phyloP scores from a whole-genome alignment of 306 rosid genomes.

The Nissolia schottii region DNA sequence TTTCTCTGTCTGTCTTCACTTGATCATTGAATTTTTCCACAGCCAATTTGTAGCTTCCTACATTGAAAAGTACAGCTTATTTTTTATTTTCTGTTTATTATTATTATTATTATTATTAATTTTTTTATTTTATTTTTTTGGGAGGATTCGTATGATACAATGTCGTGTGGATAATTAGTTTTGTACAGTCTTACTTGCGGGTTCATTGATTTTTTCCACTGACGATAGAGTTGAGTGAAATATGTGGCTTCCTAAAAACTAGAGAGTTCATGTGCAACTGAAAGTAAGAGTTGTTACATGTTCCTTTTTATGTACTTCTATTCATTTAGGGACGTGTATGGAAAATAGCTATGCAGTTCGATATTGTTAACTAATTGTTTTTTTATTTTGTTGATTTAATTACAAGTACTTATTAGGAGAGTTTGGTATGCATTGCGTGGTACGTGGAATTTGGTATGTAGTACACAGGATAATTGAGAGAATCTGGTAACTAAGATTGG shows the following conservation, averaged over 20 bases:
- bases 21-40: too few relatives aligned
- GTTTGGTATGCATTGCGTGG: not conserved
- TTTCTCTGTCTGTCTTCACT: not conserved
- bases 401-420: not conserved
- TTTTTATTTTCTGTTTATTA: not conserved
- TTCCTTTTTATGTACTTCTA: not conserved
- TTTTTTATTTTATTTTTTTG: too few relatives aligned
- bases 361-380: too few relatives aligned
- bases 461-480: not conserved
- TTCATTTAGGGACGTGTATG: conserved; percentile 3
- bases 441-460: too few relatives aligned
- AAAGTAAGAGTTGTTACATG: conserved; percentile 1
- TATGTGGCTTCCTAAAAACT: not conserved
- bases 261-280: not conserved
- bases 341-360: not conserved
- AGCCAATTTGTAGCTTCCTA: too few relatives aligned
- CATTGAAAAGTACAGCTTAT: not conserved
- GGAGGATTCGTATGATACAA: not conserved
- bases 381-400: not conserved
- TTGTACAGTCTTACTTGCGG: not conserved
- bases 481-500: not conserved
- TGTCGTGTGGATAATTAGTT: not conserved
- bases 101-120: too few relatives aligned
- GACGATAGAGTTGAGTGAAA: not conserved
- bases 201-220: not conserved